Evolutionary conservation across 805 yeast genomes (phyloP), one percentile per base, ranked within the genome.

Genomic region (Wickerhamiella alocasiicola): DNA sequence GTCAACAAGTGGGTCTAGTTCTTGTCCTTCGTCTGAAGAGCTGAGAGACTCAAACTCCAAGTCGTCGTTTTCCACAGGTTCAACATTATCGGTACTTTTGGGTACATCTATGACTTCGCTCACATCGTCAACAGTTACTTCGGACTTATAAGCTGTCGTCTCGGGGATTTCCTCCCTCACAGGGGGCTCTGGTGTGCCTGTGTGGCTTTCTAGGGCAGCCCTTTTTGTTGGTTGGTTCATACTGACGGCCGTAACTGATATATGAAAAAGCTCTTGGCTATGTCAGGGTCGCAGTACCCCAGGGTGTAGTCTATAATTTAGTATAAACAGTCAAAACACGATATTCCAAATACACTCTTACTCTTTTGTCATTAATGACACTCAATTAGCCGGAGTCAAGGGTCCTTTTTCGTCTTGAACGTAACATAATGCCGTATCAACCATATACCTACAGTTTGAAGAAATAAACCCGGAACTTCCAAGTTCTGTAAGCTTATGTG

Each of bases 1-100:
- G 36, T 49, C 46, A 42, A 49, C 44, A 43, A 45, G 29, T 13
- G 39, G 44, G 13, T 46, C 53, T 5, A 36, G 45, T 1, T 34
- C 45, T 18, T 15, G 61, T 31, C 50, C 59, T 31, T 58, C 53
- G 40, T 55, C 55, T 46, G 70, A 78, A 18, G 67, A 60, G 40
- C 72, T 78, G 40, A 64, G 68, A 25, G 76, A 85, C 25, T 76
- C 76, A 54, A 80, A 80, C 51, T 76, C 73, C 2, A 13, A 17
- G 12, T 31, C 31, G 30, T 21, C 26, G 13, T 27, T 16, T 9
- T 16, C n/a, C 4, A 29, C 15, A 6, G n/a, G 24, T 9, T 12
- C 9, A 25, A 20, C 36, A 9, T 20, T 15, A 17, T 25, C 30
- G 6, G 29, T 28, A 4, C 17, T 15, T 5, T 25, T 19, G 27